Evolutionary conservation across 2,329 filamentous ascomycete species (phyloP), one percentile per base, ranked within the genome.

Genomic region (Exutisphaerella laricina): DNA sequence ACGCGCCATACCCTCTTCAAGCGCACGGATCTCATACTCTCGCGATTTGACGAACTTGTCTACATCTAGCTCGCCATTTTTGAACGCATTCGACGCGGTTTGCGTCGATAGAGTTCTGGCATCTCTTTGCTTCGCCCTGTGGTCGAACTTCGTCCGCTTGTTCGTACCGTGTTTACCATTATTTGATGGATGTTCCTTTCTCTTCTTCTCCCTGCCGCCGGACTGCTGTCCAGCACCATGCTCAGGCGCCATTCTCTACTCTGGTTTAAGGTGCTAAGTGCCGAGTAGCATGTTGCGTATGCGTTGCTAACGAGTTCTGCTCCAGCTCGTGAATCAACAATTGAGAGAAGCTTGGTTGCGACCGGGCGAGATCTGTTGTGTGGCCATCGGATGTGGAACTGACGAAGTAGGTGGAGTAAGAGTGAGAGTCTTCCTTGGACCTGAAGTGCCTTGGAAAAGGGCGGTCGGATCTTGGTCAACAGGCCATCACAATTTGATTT

Each of bases 11-110:
- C 85, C 87, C 58, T 82, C 74, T 61, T 95, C 85, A 34, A 97
- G 70, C 1, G 89, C 84, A 44, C 78, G 79, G 56, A 98, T 94
- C 69, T 97, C 90, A 58, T 86, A 94, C 60, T 94, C 83, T 47
- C 89, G 84, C 8, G 88, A 82, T 54, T 80, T 80, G 54, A 97
- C 75, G 58, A 97, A 98, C 20, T 83, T 79, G 54, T 85, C 80
- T 39, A 96, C 76, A 61, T 96, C 84, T 46, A 98, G 75, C 60
- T 94, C 83, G 61, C 90, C 92, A 66, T 77, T 74, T 43, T 70
- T 70, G 54, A 78, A 78, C 36, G 84, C 80, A 38, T 69, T 71
- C 17, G 68, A 67, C 6, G 65, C 58, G 2, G 66, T 65, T 49
- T 75, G 71, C 4, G 67, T 62, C 12, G 69, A 56, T 22, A 77